Conservation (phyloP, 768 basidiomycete genomes). For the Boletus pseudo-olivaceus region DNA sequence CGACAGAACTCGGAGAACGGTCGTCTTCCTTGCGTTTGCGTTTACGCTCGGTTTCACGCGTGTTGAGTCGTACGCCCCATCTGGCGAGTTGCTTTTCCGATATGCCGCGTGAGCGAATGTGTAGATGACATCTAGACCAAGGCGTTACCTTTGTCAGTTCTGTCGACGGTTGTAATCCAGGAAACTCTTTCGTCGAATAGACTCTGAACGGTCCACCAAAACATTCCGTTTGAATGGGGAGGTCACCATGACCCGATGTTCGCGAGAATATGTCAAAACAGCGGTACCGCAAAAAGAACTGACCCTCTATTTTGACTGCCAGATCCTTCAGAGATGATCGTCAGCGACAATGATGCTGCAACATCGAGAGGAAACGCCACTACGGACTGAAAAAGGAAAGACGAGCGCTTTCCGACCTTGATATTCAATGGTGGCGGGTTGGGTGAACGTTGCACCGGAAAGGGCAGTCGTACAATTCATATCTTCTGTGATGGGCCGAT, state of each 20-base stretch:
- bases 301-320: conserved; percentile 63
- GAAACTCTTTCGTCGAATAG: conserved; percentile 73
- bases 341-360: background rate
- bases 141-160: conserved; percentile 57
- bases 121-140: background rate
- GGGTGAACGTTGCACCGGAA: conserved; percentile 60
- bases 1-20: conserved; percentile 2
- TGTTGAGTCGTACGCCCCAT: conserved; percentile 35
- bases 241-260: conserved; percentile 26
- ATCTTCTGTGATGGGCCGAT: conserved; percentile 43
- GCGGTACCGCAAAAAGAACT: conserved; percentile 69
- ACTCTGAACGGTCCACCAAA: conserved; percentile 66
- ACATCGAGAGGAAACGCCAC: conserved; percentile 7
- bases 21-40: conserved; percentile 30
- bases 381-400: conserved; percentile 60
- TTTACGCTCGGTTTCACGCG: conserved; percentile 36
- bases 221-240: conserved; percentile 57
- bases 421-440: conserved; percentile 52
- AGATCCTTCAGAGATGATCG: conserved; percentile 46
- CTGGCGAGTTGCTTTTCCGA: conserved; percentile 30
- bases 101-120: conserved; percentile 1
- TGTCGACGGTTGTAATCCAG: conserved; percentile 65
- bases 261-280: conserved; percentile 57
- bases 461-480: conserved; percentile 46
- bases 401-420: conserved; percentile 50